These are phyloP conservation scores for Flaveria sonorensis DNA, from an alignment of 129 eudicot genomes.

Conservation along the genomic window DNA sequence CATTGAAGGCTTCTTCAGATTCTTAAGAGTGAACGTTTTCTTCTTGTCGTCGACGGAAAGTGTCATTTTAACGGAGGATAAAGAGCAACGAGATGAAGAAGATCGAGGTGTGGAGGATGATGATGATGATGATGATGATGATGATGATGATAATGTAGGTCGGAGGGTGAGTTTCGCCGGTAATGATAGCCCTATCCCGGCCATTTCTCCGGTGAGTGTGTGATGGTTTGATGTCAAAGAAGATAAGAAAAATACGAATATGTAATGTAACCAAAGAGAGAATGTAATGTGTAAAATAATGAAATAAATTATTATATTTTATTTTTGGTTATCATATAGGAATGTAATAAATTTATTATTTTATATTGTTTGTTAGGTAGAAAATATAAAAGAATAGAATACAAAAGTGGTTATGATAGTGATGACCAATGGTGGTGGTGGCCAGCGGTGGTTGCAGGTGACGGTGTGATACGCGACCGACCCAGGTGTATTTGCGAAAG, in stretches of 20 bases:
- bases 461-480: no score
- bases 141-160: constrained; percentile 32
- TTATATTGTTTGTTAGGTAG: no score
- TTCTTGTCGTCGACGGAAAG: constrained; percentile 61
- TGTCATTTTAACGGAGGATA: constrained; percentile 51
- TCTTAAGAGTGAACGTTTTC: constrained; percentile 68
- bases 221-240: not conserved
- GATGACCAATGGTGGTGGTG: no score
- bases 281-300: no score
- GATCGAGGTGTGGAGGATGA: constrained; percentile 11
- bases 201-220: constrained; percentile 20
- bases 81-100: constrained; percentile 34
- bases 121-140: constrained; percentile 28
- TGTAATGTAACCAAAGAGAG: no score
- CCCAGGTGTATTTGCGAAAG: no score
- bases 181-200: constrained; percentile 50
- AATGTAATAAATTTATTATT: no score
- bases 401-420: no score
- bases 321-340: no score
- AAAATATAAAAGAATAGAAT: no score
- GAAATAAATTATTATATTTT: no score
- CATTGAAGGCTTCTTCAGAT: constrained; percentile 84
- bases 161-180: constrained; percentile 37
- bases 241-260: not conserved
- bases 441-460: no score